A percentile compares a stretch with the other conserved stretches of the same genome.
Conservation (phyloP, 1,284 basidiomycete genomes). For the Pterulicium gracile region DNA sequence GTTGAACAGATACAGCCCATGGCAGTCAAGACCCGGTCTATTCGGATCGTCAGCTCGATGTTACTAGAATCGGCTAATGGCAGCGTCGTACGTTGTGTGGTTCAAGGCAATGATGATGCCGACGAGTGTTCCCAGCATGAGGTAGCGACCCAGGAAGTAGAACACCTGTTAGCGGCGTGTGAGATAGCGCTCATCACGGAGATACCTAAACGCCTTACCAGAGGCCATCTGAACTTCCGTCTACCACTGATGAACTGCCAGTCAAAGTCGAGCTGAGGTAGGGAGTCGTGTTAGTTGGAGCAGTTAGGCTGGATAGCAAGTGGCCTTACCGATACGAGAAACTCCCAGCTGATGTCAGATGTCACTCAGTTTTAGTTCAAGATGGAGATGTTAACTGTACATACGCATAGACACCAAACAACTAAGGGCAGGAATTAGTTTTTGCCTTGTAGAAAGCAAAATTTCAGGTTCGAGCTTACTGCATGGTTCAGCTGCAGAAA, state of each 20-base stretch:
- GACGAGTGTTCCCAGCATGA: slow-evolving; percentile 54
- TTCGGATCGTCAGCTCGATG: too few relatives aligned
- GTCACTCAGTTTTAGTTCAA: too few relatives aligned
- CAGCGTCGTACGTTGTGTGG: background rate
- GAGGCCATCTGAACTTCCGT: slow-evolving; percentile 34
- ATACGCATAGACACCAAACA: too few relatives aligned
- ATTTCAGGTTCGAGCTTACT: background rate
- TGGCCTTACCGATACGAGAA: slow-evolving; percentile 29
- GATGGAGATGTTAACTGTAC: too few relatives aligned
- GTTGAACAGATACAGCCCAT: background rate
- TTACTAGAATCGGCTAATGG: background rate
- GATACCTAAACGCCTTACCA: slow-evolving; percentile 18
- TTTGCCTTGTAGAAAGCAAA: background rate
- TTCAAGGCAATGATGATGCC: slow-evolving; percentile 41
- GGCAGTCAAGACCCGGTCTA: slow-evolving; percentile 1
- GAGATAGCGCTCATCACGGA: slow-evolving; percentile 3
- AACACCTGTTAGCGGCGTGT: slow-evolving; percentile 35
- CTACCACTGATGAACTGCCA: slow-evolving; percentile 36
- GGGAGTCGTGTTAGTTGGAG: background rate
- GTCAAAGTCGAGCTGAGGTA: slow-evolving; percentile 43
- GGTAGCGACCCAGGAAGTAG: slow-evolving; percentile 63
- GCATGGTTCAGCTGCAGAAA: background rate
- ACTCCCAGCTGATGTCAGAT: slow-evolving; percentile 59
- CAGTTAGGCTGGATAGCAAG: background rate
- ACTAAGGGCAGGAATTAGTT: background rate